A percentile compares a stretch with the other conserved stretches of the same genome.
These are phyloP conservation scores for Fusarium penzigii DNA, from an alignment of 2,329 filamentous ascomycete genomes.

Conservation along the genomic window DNA sequence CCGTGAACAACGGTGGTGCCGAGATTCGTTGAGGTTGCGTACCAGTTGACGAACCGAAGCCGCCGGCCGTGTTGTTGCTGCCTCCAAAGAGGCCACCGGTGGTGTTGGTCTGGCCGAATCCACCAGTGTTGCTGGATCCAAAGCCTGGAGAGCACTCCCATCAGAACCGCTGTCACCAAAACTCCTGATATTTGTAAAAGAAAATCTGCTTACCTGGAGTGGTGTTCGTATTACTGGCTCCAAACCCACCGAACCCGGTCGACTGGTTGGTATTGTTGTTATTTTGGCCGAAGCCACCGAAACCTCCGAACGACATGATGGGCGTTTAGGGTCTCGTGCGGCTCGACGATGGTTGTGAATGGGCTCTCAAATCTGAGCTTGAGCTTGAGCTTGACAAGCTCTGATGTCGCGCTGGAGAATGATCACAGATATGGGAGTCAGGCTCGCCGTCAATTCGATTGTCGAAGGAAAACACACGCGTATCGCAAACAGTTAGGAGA, in stretches of 20 bases:
- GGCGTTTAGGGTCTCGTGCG: slow-evolving; percentile 20
- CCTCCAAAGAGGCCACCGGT: slow-evolving; percentile 49
- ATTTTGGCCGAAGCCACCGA: slow-evolving; percentile 57
- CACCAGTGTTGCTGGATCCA: slow-evolving; percentile 34
- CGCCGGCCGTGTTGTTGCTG: slow-evolving; percentile 32
- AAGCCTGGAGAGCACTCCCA: slow-evolving; percentile 35
- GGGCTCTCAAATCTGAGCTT: slow-evolving; percentile 12
- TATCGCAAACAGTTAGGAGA: neutral
- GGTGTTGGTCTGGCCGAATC: slow-evolving; percentile 45
- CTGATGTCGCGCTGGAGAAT: slow-evolving; percentile 22
- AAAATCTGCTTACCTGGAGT: slow-evolving; percentile 52
- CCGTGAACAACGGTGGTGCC: slow-evolving; percentile 20
- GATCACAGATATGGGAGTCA: neutral
- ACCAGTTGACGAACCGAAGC: slow-evolving; percentile 40
- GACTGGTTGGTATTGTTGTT: slow-evolving; percentile 43
- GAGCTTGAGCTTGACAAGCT: slow-evolving; percentile 8
- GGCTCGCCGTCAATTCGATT: slow-evolving; percentile 17
- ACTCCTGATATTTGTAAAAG: slow-evolving; percentile 4
- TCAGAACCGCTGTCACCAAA: slow-evolving; percentile 24
- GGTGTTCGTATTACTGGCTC: slow-evolving; percentile 42
- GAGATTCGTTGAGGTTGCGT: slow-evolving; percentile 22
- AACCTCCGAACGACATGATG: slow-evolving; percentile 57
- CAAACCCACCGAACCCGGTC: slow-evolving; percentile 60
- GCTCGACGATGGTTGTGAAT: slow-evolving; percentile 17
- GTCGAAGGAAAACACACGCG: slow-evolving; percentile 8